Evolutionary conservation across 2,329 filamentous ascomycete species (phyloP).

Genomic region (Diaporthe batatas): DNA sequence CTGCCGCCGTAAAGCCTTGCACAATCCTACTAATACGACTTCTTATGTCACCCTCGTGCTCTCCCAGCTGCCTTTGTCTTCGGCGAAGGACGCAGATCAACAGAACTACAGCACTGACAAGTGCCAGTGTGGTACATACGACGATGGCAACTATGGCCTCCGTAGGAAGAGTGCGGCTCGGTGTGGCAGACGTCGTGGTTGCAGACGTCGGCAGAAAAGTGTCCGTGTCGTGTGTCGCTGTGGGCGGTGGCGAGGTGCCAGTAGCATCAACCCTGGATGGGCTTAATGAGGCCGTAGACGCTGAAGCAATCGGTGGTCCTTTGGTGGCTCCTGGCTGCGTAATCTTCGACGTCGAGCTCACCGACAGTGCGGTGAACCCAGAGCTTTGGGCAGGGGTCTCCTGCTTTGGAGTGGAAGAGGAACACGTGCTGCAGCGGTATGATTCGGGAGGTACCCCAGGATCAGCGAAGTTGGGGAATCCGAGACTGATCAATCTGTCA

Average conservation of each 20-base stretch:
- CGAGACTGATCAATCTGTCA: constrained; percentile 46
- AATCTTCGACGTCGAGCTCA: not conserved
- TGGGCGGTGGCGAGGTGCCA: not conserved
- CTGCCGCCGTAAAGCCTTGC: constrained; percentile 45
- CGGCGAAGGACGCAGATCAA: constrained; percentile 55
- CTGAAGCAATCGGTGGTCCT: no score
- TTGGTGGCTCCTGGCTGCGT: not conserved
- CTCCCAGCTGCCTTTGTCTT: constrained; percentile 45
- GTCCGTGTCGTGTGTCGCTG: constrained; percentile 31
- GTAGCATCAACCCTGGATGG: constrained; percentile 21
- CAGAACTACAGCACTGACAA: constrained; percentile 54
- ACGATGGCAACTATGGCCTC: constrained; percentile 61
- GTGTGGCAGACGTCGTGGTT: constrained; percentile 43
- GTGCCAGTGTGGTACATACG: constrained; percentile 56
- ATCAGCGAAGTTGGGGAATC: constrained; percentile 50
- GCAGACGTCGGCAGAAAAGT: constrained; percentile 30
- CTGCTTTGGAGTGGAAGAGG: constrained; percentile 14
- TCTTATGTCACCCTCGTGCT: constrained; percentile 39
- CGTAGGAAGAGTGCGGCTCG: constrained; percentile 51
- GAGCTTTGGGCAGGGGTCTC: constrained; percentile 11
- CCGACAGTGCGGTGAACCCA: not conserved
- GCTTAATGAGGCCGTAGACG: constrained; percentile 22
- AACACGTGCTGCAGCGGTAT: constrained; percentile 47
- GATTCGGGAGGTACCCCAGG: constrained; percentile 53
- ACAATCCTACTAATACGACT: constrained; percentile 43